Percentiles rank a stretch among this genome's conserved stretches.
phyloP scores from a whole-genome alignment of 2,329 filamentous ascomycete species.

The Juglanconis sp. region DNA sequence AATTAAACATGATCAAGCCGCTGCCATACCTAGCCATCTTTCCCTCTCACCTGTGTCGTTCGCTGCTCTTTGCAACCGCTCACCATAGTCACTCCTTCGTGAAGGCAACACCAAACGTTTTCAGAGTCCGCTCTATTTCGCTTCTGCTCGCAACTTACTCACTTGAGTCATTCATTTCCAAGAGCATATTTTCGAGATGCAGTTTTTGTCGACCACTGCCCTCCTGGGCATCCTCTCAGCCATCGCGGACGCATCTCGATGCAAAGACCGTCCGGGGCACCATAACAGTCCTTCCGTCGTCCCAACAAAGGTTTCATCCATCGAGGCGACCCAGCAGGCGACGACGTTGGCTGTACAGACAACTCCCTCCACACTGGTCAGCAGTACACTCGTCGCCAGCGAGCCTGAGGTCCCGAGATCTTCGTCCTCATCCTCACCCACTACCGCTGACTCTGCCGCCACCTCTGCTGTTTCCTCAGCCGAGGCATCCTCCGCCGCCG shows the following conservation, averaged over 20 bases:
- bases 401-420: background rate
- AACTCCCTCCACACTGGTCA: background rate
- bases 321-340: background rate
- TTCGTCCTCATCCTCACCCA: background rate
- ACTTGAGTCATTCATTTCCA: constrained; percentile 9
- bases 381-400: background rate
- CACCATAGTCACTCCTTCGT: background rate
- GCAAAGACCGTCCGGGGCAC: constrained; percentile 9
- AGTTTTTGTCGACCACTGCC: constrained; percentile 1
- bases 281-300: background rate
- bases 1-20: background rate
- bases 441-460: background rate
- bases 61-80: background rate
- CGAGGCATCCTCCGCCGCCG: background rate
- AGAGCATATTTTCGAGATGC: constrained; percentile 2
- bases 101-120: background rate
- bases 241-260: constrained; percentile 2
- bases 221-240: constrained; percentile 1
- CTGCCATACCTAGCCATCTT: background rate
- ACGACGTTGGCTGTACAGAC: background rate
- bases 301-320: background rate
- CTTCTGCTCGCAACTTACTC: constrained; percentile 7
- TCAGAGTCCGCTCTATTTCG: background rate
- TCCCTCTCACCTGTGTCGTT: background rate
- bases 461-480: background rate